Evolutionary conservation across 768 basidiomycete genomes (phyloP), one percentile per base, ranked within the genome.

Genomic region (Leccinum uliginosum): DNA sequence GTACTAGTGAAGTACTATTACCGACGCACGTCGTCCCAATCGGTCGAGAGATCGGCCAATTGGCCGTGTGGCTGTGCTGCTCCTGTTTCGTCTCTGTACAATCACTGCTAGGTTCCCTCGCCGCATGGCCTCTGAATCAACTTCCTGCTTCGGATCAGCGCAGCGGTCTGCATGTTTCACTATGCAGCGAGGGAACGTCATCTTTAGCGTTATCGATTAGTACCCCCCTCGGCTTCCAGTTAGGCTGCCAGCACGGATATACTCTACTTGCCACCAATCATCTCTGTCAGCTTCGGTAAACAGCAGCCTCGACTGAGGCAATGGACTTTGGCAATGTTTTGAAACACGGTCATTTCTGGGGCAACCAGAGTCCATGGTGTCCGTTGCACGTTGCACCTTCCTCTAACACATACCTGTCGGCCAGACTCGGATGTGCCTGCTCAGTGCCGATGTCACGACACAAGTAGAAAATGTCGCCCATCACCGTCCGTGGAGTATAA

Each of bases 401-500:
- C n/a, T 23, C 47, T 27, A n/a, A n/a, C 6, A n/a, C 48, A 49
- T 29, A 21, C 19, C 27, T 30, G 48, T 19, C 40, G n/a, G 11
- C 19, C 12, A 19, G 5, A n/a, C n/a, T n/a, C n/a, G n/a, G n/a
- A 43, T 19, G 40, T 43, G n/a, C 38, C 38, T n/a, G 38, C 38
- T 19, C n/a, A 4, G 38, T 40, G 10, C 40, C 40, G 19, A 43
- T 11, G 40, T 49, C 48, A 29, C 27, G 12, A 49, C 12, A 23
- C 49, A 19, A 11, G 45, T 46, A 46, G 24, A 3, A 12, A 15
- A 45, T 6, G 19, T 12, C 19, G n/a, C 11, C 11, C 40, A 21
- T 44, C 14, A 17, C 26, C 46, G 17, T 17, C 14, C 24, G 26
- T 17, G 12, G 46, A 17, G 50, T 58, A 62, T 23, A 61, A 58